These are phyloP conservation scores for Blastomyces gilchristii DNA, from an alignment of 2,329 filamentous ascomycete genomes.

Conservation along the genomic window DNA sequence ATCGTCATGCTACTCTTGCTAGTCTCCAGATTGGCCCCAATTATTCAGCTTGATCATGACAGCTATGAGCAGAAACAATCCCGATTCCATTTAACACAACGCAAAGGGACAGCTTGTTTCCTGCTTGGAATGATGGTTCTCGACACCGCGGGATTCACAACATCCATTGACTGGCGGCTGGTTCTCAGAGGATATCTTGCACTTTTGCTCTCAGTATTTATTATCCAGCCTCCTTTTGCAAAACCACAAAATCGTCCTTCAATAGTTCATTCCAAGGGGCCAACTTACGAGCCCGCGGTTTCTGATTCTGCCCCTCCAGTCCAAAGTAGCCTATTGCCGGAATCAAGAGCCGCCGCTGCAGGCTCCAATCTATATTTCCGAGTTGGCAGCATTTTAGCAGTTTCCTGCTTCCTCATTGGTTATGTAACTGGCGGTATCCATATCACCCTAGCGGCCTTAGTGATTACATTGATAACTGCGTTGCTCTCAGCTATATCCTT, in stretches of 20 bases:
- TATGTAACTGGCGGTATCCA: conserved; percentile 11
- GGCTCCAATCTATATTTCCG: conserved; percentile 16
- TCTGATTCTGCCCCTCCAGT: neutral
- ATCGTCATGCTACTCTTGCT: conserved; percentile 37
- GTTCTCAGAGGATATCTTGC: conserved; percentile 10
- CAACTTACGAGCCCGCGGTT: neutral
- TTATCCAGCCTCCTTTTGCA: conserved; percentile 40
- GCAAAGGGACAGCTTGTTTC: conserved; percentile 8
- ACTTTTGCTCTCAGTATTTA: conserved; percentile 31
- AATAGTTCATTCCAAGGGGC: neutral
- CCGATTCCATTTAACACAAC: conserved; percentile 4
- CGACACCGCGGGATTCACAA: conserved; percentile 6
- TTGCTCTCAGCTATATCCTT: conserved; percentile 25
- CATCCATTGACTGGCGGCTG: neutral
- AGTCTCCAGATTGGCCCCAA: conserved; percentile 11
- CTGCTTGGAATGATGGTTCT: conserved; percentile 10
- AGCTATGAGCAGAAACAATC: neutral
- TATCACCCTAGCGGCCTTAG: neutral
- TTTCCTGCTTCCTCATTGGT: conserved; percentile 22
- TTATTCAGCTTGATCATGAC: neutral
- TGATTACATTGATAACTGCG: neutral
- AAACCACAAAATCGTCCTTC: neutral
- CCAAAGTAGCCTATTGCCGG: neutral
- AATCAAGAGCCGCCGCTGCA: conserved; percentile 20
- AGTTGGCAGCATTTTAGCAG: conserved; percentile 8